phyloP scores from a whole-genome alignment of 228 moss, liverwort and hornwort genomes.

The Sphagnum magellanicum region DNA sequence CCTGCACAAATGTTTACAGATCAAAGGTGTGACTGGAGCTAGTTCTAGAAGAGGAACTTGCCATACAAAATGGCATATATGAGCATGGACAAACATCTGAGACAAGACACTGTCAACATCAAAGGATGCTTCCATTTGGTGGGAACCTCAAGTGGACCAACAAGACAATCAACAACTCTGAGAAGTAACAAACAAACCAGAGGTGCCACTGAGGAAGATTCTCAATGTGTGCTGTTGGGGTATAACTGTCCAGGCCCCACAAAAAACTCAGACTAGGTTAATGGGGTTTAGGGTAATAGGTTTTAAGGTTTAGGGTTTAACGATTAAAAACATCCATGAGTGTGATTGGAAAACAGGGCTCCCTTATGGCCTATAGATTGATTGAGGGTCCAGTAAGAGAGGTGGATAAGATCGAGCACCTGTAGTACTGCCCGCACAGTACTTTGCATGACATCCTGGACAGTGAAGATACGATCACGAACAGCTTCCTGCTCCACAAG shows the following conservation, averaged over 20 bases:
- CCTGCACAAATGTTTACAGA: conserved; percentile 11
- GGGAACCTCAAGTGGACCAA: background rate
- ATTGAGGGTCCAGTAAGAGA: background rate
- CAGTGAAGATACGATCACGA: conserved; percentile 76
- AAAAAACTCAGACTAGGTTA: background rate
- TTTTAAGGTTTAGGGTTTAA: background rate
- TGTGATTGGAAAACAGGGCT: background rate
- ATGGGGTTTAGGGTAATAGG: too few species aligned
- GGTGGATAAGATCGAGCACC: conserved; percentile 12
- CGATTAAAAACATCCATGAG: background rate
- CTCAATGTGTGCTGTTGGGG: background rate
- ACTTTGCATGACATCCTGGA: conserved; percentile 91
- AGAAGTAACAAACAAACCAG: background rate
- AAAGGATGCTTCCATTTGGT: too few species aligned
- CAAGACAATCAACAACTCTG: background rate
- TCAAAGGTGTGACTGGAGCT: background rate
- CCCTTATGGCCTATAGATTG: background rate
- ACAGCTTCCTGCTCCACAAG: conserved; percentile 80
- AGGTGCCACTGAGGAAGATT: background rate
- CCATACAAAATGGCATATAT: background rate
- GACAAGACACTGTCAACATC: too few species aligned
- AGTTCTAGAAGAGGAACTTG: background rate
- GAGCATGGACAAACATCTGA: too few species aligned
- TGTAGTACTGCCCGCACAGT: conserved; percentile 69
- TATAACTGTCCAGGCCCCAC: too few species aligned